A percentile compares a stretch with the other conserved stretches of the same genome.
These are phyloP conservation scores for Epichloe coenophiala DNA, from an alignment of 2,329 filamentous ascomycete genomes.

Conservation along the genomic window DNA sequence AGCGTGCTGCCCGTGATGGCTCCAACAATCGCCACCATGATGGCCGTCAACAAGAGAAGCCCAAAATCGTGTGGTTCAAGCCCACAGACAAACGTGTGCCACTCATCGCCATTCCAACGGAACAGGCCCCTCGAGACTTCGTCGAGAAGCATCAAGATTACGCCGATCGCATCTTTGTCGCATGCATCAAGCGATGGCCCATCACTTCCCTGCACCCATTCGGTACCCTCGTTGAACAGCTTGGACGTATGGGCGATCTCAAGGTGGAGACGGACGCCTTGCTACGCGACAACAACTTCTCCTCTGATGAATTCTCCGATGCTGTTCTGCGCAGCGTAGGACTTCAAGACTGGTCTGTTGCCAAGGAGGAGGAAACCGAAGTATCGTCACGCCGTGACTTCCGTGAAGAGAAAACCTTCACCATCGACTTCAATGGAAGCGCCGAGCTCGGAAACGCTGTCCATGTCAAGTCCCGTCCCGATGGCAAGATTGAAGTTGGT, in stretches of 20 bases:
- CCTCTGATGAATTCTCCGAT: constrained; percentile 93
- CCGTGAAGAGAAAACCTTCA: constrained; percentile 74
- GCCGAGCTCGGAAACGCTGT: constrained; percentile 85
- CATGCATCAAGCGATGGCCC: constrained; percentile 98
- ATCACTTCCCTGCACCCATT: constrained; percentile 99
- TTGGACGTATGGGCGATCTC: constrained; percentile 92
- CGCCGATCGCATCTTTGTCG: constrained; percentile 94
- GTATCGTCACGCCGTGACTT: constrained; percentile 75
- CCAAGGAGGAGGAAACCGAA: constrained; percentile 65
- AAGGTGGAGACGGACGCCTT: constrained; percentile 97
- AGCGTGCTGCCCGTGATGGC: constrained; percentile 82
- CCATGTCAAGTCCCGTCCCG: constrained; percentile 71
- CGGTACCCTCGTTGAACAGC: constrained; percentile 90
- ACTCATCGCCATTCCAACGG: constrained; percentile 93
- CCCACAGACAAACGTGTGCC: constrained; percentile 98
- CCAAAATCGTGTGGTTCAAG: constrained; percentile 99
- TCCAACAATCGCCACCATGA: constrained; percentile 57
- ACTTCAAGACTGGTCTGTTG: constrained; percentile 80
- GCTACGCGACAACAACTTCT: constrained; percentile 96
- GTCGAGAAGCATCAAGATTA: constrained; percentile 98
- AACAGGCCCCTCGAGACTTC: constrained; percentile 94
- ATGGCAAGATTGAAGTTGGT: constrained; percentile 86
- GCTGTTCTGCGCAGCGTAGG: constrained; percentile 88
- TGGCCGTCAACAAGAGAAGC: constrained; percentile 76
- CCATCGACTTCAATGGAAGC: constrained; percentile 78